phyloP scores from a whole-genome alignment of 2,329 filamentous ascomycete genomes.

The Sphaerostilbella broomeana region DNA sequence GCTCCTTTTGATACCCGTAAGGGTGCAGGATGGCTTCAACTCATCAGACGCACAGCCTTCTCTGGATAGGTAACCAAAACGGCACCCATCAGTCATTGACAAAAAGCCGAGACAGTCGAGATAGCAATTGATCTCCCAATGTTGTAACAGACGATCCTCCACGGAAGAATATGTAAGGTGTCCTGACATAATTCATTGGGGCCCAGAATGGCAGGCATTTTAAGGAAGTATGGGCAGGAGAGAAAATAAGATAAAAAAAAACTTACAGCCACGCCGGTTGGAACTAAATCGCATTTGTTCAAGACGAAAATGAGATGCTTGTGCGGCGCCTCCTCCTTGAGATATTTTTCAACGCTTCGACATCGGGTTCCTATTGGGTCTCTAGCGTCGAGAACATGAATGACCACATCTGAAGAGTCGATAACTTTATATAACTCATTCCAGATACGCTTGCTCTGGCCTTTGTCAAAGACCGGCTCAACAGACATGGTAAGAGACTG shows the following conservation, averaged over 20 bases:
- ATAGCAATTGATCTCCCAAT: slow-evolving; percentile 81
- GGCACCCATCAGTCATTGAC: slow-evolving; percentile 63
- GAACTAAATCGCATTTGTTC: slow-evolving; percentile 67
- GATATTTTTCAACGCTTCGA: slow-evolving; percentile 73
- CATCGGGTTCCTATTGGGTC: slow-evolving; percentile 88
- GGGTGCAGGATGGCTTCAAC: slow-evolving; percentile 81
- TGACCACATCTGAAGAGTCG: slow-evolving; percentile 89
- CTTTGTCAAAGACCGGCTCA: slow-evolving; percentile 88
- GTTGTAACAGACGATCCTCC: slow-evolving; percentile 95
- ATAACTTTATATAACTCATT: slow-evolving; percentile 95
- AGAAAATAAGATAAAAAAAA: slow-evolving; percentile 14
- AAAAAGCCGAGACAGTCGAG: slow-evolving; percentile 30
- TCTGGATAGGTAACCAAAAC: slow-evolving; percentile 81
- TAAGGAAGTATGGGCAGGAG: slow-evolving; percentile 17
- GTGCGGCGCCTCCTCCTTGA: slow-evolving; percentile 86
- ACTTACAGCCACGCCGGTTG: slow-evolving; percentile 93
- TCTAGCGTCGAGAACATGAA: slow-evolving; percentile 88
- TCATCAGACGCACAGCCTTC: slow-evolving; percentile 79
- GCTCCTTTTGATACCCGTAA: slow-evolving; percentile 56
- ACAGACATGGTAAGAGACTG: slow-evolving; percentile 52
- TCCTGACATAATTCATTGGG: slow-evolving; percentile 81
- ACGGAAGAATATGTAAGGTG: slow-evolving; percentile 62
- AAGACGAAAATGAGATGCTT: slow-evolving; percentile 66
- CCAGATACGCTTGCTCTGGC: slow-evolving; percentile 93
- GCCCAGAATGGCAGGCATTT: slow-evolving; percentile 27